Base-by-base conservation (phyloP, 1,284 basidiomycete species). In the Ustilago nuda region DNA sequence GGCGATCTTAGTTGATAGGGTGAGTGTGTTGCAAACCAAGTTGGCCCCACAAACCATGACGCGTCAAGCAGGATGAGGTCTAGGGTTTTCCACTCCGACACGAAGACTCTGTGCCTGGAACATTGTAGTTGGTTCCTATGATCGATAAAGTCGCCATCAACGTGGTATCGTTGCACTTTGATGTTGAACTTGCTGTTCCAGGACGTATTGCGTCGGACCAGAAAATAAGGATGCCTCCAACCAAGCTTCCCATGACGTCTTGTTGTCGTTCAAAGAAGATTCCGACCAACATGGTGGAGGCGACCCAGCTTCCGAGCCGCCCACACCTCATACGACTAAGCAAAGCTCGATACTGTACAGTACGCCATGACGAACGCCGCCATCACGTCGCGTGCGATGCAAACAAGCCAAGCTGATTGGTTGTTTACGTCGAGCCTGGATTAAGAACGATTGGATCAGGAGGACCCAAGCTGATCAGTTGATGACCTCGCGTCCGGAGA, bases 1-100 rank as follows among this genome's bases (percentile, higher is more conserved):
- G 52, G 53, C 66, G 57, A 63, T 60, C 61, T 30, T 30, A 61
- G 48, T 64, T 63, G 66, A 23, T n/a, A 11, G 52, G 61, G 35
- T 63, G 61, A 69, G 56, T 59, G 27, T 35, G n/a, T 36, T 50
- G 61, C 61, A 30, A 35, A 56, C 23, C 51, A 46, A 39, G 54
- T 45, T 56, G 37, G n/a, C 33, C 46, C 4, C 46, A 48, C n/a
- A 23, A 7, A 48, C 8, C 46, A 50, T 50, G 27, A 32, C 30
- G 27, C 30, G 48, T 45, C n/a, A 45, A 45, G 43, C 43, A 45
- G 43, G n/a, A 45, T 19, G 43, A 35, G 13, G 51, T 39, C 13
- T 35, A 30, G 39, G 11, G 6, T 48, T 48, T 48, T 19, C 4
- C 23, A 48, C 51, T 61, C 59, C 51, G 59, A 43, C 35, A 23